Evolutionary conservation across 345 rosid genomes (phyloP), one percentile per base, ranked within the genome.

Genomic region (Punica granatum): DNA sequence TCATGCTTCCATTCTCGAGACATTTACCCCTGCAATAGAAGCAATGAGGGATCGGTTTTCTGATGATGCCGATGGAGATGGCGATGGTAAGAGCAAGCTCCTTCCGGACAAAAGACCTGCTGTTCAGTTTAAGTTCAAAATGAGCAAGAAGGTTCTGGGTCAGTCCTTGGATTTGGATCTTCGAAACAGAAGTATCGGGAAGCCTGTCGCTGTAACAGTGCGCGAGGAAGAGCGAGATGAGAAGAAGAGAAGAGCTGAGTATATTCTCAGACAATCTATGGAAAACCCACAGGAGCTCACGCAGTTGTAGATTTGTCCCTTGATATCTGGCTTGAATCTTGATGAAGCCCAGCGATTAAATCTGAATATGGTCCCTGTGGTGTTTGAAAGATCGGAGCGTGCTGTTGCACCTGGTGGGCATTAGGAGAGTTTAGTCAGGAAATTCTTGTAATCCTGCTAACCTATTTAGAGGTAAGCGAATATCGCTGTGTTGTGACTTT

Each of bases 171-270:
- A 89, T 76, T 41, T 84, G 65, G 80, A 69, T 68, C 83, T 88
- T 70, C 82, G 75, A 70, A 86, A 65, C 72, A 89, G 84, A 63
- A 80, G 77, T 72, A 83, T 73, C 39, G 76, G 79, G 69, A 82
- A 82, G 68, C 37, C 73, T 4, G 58, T 78, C 19, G 70, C 81
- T 21, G 78, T 63, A 39, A 67, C 83, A 70, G 84, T 74, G 64
- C 86, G 84, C 41, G 95, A 81, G 44, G 99, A 89, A 18, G 99
- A 94, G 78, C 88, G 92, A 79, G 99, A 91, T 72, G 99, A 94
- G 64, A 91, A 83, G 79, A 94, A 89, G 84, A 84, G 98, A 75
- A 91, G 99, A 74, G 99, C 96, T 21, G 98, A 86, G 80, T 86
- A 81, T 64, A 89, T 94, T 69, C 86, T 91, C 68, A 84, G 81